Percentiles rank a stretch among this genome's conserved stretches.
These are phyloP conservation scores for Sporothrix pallida DNA, from an alignment of 2,329 filamentous ascomycete genomes.

Conservation along the genomic window DNA sequence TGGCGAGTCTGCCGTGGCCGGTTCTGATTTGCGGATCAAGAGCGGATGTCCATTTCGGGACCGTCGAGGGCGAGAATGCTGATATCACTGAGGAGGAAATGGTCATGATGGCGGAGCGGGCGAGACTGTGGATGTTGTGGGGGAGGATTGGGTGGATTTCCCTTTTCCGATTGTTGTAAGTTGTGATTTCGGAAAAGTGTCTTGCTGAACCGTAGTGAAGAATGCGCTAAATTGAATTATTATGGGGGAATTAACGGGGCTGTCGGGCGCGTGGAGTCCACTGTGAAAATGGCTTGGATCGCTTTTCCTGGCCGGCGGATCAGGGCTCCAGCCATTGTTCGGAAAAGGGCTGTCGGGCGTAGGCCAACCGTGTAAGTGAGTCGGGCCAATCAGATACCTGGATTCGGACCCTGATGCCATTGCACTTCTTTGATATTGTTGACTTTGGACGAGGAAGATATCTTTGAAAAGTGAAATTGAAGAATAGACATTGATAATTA, in stretches of 20 bases:
- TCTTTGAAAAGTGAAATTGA: background rate
- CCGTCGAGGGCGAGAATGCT: background rate
- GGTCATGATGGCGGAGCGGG: background rate
- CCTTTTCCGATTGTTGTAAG: conserved; percentile 27
- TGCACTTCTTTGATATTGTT: background rate
- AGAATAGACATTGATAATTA: background rate
- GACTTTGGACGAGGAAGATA: conserved; percentile 8
- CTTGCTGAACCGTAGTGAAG: background rate
- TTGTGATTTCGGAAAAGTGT: conserved; percentile 8
- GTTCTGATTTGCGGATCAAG: background rate
- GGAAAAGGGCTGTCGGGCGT: conserved; percentile 1
- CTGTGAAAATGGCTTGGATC: no score
- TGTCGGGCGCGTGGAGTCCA: no score
- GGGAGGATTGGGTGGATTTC: background rate
- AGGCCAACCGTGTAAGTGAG: background rate
- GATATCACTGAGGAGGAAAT: background rate
- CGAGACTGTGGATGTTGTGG: background rate
- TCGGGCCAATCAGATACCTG: background rate
- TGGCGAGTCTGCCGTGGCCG: background rate
- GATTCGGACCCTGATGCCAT: background rate
- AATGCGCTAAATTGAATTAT: no score
- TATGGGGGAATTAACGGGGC: no score
- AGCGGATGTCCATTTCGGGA: background rate
- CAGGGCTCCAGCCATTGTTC: background rate
- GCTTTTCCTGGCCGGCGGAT: no score